Evolutionary conservation across 2,329 filamentous ascomycete genomes (phyloP), one percentile per base, ranked within the genome.

Genomic region (Colletotrichum lini): DNA sequence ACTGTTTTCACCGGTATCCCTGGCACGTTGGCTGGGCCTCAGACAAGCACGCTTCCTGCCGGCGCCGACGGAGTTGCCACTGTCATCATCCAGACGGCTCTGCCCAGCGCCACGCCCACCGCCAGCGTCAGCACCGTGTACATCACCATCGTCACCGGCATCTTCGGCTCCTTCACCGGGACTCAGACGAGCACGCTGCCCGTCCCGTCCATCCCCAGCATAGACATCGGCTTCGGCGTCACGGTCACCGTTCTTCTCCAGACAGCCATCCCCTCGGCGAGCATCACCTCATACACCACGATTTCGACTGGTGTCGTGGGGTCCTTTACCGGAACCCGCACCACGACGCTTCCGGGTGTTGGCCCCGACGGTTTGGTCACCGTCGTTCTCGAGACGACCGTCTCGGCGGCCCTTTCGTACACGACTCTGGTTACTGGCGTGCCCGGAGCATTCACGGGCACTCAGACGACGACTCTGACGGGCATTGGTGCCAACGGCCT

Each of bases 61-160:
- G 67, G 67, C 8, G 13, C n/a, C n/a, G 44, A 70, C 4, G 67
- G 67, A 2, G 18, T 70, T 6, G 62, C 40, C 12, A 70, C 67
- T 1, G 62, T 70, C 8, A 21, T 70, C 2, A 21, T 70, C 6
- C 67, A 70, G 38, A 70, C 61, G 10, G 67, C 67, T 18, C 23
- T 65, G 8, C 62, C 67, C 8, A 65, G 38, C 3, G 35, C 21
- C 8, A 16, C 9, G 8, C 15, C 26, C 58, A 6, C 59, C 45
- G 8, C 35, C 53, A 4, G 35, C 35, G 35, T 38, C 35, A 38
- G 35, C 35, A 38, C 35, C 35, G 35, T 38, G 35, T 66, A 44
- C 10, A 65, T 60, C 4, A 68, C 66, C 2, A 13, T 65, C 4
- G 21, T 65, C 38, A 58, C 61, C 3, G 66, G 66, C 2, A 26